A percentile compares a stretch with the other conserved stretches of the same genome.
These are phyloP conservation scores for Lactuca sativa DNA, from an alignment of 129 eudicot genomes.

Conservation along the genomic window DNA sequence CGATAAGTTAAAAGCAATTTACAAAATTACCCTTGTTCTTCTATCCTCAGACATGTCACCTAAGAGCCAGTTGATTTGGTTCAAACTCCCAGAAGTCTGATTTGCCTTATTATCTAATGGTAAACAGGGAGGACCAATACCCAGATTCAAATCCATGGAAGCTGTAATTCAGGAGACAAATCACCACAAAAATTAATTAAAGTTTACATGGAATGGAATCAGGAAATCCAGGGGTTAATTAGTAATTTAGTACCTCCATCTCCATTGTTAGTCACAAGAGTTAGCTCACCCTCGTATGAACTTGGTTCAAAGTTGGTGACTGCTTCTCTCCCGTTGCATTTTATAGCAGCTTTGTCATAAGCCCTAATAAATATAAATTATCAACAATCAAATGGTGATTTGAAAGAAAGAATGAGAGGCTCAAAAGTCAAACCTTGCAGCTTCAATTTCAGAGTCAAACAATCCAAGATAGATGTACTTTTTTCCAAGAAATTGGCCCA, in stretches of 20 bases:
- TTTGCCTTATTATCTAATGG: conserved; percentile 19
- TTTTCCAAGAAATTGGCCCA: conserved; percentile 82
- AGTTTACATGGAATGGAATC: neutral
- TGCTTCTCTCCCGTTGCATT: conserved; percentile 46
- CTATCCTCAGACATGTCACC: conserved; percentile 22
- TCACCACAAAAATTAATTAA: neutral
- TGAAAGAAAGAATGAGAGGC: neutral
- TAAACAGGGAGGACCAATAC: conserved; percentile 45
- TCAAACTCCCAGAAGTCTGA: conserved; percentile 31
- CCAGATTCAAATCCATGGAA: conserved; percentile 50
- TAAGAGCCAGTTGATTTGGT: conserved; percentile 26
- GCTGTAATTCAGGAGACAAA: conserved; percentile 14
- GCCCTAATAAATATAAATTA: conserved; percentile 28
- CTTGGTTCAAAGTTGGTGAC: conserved; percentile 45
- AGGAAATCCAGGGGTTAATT: conserved; percentile 5
- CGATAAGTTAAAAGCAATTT: neutral
- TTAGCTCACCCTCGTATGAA: conserved; percentile 28
- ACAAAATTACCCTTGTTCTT: conserved; percentile 35
- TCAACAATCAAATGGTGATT: neutral
- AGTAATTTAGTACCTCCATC: conserved; percentile 32
- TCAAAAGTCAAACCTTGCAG: conserved; percentile 39
- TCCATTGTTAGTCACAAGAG: conserved; percentile 15
- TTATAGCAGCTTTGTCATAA: conserved; percentile 48
- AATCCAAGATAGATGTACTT: conserved; percentile 56
- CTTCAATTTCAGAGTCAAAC: conserved; percentile 48